phyloP scores from a whole-genome alignment of 2,329 filamentous ascomycete genomes.

The Alternaria metachromatica region DNA sequence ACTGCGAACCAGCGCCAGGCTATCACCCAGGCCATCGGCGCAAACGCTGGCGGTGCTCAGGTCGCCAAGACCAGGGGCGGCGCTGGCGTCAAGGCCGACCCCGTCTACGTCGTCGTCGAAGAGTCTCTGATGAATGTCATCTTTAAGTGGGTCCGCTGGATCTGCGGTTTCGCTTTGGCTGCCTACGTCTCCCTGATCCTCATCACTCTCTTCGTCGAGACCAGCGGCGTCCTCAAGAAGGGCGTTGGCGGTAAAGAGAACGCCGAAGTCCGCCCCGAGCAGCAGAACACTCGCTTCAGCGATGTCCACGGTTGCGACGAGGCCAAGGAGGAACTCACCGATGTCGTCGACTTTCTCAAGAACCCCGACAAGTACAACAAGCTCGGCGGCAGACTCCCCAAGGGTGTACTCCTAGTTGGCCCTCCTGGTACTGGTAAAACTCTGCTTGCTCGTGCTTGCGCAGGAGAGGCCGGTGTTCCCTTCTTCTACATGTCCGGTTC shows the following conservation, averaged over 20 bases:
- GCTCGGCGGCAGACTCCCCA: conserved; percentile 94
- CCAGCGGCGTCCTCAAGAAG: conserved; percentile 78
- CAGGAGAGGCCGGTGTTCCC: conserved; percentile 94
- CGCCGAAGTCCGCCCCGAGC: conserved; percentile 89
- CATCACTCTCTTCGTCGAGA: conserved; percentile 83
- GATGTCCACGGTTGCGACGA: conserved; percentile 98
- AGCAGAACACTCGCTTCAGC: conserved; percentile 87
- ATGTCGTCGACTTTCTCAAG: conserved; percentile 94
- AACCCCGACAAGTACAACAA: conserved; percentile 93
- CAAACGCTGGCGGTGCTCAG: conserved; percentile 71
- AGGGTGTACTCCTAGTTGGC: conserved; percentile 92
- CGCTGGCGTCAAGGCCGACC: conserved; percentile 77
- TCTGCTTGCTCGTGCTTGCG: conserved; percentile 90
- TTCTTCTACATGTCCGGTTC: conserved; percentile 99
- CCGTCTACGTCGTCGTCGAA: conserved; percentile 95
- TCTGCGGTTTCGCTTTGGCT: conserved; percentile 77
- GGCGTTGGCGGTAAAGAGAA: conserved; percentile 69
- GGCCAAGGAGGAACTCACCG: conserved; percentile 96
- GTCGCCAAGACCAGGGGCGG: conserved; percentile 64
- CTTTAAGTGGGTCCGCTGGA: conserved; percentile 91
- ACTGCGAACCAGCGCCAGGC: conserved; percentile 73
- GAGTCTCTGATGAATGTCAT: conserved; percentile 80
- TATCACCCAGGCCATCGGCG: conserved; percentile 81
- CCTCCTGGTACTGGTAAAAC: conserved; percentile 98
- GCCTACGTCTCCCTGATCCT: conserved; percentile 81